Conservation (phyloP, 305 asterid genomes). For the Fraxinus paxiana region DNA sequence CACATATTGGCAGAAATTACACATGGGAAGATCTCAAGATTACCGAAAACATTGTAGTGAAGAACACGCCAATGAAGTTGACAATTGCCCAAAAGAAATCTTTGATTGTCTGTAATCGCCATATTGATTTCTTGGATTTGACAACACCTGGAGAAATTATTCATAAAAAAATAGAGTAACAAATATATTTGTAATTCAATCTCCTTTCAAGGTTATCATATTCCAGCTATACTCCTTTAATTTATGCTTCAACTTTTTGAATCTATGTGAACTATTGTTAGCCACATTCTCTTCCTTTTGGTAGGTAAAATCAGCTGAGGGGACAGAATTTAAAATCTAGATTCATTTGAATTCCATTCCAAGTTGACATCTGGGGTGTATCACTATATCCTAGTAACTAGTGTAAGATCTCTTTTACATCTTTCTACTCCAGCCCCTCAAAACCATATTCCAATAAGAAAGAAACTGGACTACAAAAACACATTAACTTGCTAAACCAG, state of each 20-base stretch:
- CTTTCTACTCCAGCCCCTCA: background rate
- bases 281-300: background rate
- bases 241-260: background rate
- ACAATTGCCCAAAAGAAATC: constrained; percentile 82
- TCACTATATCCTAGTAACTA: background rate
- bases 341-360: background rate
- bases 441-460: background rate
- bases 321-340: background rate
- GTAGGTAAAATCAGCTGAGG: background rate
- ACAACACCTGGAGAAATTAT: constrained; percentile 58
- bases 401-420: background rate
- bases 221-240: background rate
- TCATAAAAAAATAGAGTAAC: background rate
- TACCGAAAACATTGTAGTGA: constrained; percentile 85
- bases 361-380: background rate
- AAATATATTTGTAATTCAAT: background rate
- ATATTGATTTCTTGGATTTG: constrained; percentile 67
- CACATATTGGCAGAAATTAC: background rate
- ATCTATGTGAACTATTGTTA: background rate
- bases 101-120: constrained; percentile 72
- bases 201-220: background rate
- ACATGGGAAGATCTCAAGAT: constrained; percentile 2
- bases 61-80: constrained; percentile 60
- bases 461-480: background rate
- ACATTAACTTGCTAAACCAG: background rate